Evolutionary conservation across 140 eudicot species (phyloP).

Genomic region (Bidens hawaiensis): DNA sequence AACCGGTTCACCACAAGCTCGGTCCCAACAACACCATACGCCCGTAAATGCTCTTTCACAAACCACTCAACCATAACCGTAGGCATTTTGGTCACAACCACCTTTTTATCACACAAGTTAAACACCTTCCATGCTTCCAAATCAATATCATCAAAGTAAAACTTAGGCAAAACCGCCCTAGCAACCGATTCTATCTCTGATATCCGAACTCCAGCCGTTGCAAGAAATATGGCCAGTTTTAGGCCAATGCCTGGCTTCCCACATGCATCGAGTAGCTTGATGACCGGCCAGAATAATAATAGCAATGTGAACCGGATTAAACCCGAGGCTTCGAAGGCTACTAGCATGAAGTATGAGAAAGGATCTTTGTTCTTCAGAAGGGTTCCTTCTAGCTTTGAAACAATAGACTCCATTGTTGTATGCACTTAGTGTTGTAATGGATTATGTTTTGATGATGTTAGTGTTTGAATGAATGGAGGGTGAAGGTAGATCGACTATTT

Average conservation of each 20-base stretch:
- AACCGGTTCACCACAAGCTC: constrained; percentile 66
- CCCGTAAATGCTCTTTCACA: constrained; percentile 75
- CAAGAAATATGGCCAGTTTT: constrained; percentile 53
- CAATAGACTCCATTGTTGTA: constrained; percentile 43
- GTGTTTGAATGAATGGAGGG: constrained; percentile 27
- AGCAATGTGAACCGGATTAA: constrained; percentile 64
- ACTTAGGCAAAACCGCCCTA: constrained; percentile 87
- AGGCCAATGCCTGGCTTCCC: constrained; percentile 47
- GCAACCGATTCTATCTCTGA: constrained; percentile 83
- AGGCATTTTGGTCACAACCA: constrained; percentile 80
- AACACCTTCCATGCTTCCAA: constrained; percentile 77
- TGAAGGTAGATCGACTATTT: constrained; percentile 36
- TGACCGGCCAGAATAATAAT: constrained; percentile 60
- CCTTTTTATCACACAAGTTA: constrained; percentile 48
- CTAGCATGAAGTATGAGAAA: constrained; percentile 83
- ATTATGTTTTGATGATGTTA: background rate
- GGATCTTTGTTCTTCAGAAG: constrained; percentile 59
- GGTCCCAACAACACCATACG: constrained; percentile 72
- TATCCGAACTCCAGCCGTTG: constrained; percentile 58
- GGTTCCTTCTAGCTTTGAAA: constrained; percentile 80
- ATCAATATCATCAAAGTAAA: constrained; percentile 72
- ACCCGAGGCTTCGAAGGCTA: constrained; percentile 92
- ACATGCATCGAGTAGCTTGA: constrained; percentile 41
- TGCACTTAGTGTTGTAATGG: background rate
- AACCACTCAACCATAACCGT: constrained; percentile 84